These are phyloP conservation scores for Parietaria judaica DNA, from an alignment of 306 rosid species.

Conservation along the genomic window DNA sequence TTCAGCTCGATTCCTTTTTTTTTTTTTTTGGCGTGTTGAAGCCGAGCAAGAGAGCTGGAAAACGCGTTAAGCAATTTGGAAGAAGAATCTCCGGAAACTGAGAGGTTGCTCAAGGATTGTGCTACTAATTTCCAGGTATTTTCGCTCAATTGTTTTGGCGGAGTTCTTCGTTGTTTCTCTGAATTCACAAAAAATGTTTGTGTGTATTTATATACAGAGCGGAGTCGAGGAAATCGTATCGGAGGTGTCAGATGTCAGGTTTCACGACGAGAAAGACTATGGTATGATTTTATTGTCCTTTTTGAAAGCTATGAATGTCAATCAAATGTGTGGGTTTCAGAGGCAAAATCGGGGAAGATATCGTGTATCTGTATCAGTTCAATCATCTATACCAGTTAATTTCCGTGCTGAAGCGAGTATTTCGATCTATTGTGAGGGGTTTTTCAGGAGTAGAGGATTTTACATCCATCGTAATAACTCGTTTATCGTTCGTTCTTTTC, in stretches of 20 bases:
- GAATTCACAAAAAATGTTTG: neutral
- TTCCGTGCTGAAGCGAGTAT: too few species aligned
- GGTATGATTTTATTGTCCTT: slow-evolving; percentile 23
- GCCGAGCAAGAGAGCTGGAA: slow-evolving; percentile 46
- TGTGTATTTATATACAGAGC: slow-evolving; percentile 25
- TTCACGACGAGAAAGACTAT: slow-evolving; percentile 27
- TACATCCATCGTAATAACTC: too few species aligned
- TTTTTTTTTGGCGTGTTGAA: slow-evolving; percentile 16
- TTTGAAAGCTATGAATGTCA: too few species aligned
- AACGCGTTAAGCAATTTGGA: slow-evolving; percentile 26
- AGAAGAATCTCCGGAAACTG: slow-evolving; percentile 20
- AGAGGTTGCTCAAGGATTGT: slow-evolving; percentile 33
- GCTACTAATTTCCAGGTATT: slow-evolving; percentile 45
- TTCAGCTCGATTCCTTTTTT: neutral
- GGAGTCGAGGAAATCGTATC: slow-evolving; percentile 43
- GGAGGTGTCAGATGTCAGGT: slow-evolving; percentile 39
- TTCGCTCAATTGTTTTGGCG: neutral
- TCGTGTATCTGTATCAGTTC: too few species aligned
- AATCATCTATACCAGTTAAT: too few species aligned
- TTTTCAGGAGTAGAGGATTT: too few species aligned
- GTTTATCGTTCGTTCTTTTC: too few species aligned
- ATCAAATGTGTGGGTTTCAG: too few species aligned
- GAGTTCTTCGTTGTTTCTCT: neutral
- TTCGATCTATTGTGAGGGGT: too few species aligned
- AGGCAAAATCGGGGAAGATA: neutral